Evolutionary conservation across 2,329 filamentous ascomycete genomes (phyloP).

Genomic region (Biscogniauxia marginata): DNA sequence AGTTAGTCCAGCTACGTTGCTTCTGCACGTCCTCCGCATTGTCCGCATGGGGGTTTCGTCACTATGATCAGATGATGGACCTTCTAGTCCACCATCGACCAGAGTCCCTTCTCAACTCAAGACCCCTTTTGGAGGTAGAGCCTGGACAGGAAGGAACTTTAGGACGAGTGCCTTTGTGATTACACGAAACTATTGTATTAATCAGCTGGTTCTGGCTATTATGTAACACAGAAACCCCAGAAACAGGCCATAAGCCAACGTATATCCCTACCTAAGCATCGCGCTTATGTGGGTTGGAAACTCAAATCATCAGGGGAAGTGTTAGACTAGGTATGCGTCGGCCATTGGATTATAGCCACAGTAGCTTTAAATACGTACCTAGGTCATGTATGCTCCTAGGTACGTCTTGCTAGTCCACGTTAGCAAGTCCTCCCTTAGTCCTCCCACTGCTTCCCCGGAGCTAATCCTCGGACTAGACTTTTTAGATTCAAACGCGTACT

Average conservation of each 20-base stretch:
- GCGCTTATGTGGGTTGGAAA: too few species aligned
- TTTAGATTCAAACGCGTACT: conserved; percentile 32
- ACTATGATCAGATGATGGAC: background rate
- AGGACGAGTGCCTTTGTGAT: background rate
- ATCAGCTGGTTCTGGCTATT: too few species aligned
- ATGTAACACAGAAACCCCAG: too few species aligned
- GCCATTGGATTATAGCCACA: too few species aligned
- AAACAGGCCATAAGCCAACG: too few species aligned
- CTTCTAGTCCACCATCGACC: background rate
- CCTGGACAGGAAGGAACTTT: background rate
- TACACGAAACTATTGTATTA: too few species aligned
- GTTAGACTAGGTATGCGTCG: too few species aligned
- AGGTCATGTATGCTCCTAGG: background rate
- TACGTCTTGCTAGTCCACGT: background rate
- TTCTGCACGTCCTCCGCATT: background rate
- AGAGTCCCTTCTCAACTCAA: background rate
- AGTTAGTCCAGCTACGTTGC: background rate
- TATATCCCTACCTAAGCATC: too few species aligned
- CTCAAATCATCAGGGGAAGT: too few species aligned
- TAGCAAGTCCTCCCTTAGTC: conserved; percentile 2
- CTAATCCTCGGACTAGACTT: conserved; percentile 29
- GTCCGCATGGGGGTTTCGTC: background rate
- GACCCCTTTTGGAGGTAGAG: background rate
- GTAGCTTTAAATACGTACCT: background rate
- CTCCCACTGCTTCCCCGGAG: conserved; percentile 26